Conservation (phyloP, 495 filamentous ascomycete genomes). For the Aspergillus ellipticus region DNA sequence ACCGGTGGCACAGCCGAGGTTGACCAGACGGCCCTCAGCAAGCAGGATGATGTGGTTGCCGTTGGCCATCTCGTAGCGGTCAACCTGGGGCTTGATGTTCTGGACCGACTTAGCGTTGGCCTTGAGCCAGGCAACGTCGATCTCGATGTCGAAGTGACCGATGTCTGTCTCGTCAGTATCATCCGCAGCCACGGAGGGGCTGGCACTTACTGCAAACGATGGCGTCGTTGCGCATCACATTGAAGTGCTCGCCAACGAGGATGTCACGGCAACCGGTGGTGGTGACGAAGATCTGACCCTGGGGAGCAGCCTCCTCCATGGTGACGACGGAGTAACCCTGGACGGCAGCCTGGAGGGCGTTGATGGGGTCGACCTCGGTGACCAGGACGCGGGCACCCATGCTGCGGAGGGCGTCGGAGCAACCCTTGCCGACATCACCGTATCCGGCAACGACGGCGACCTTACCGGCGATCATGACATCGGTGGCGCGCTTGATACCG, state of each 20-base stretch:
- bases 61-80: conserved; percentile 91
- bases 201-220: conserved; percentile 90
- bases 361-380: conserved; percentile 99
- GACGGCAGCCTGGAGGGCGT: conserved; percentile 97
- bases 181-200: neutral
- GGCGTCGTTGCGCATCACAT: conserved; percentile 96
- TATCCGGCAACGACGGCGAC: conserved; percentile 94
- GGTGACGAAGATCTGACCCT: conserved; percentile 98
- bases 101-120: conserved; percentile 84
- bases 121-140: conserved; percentile 99
- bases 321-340: conserved; percentile 94
- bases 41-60: conserved; percentile 97
- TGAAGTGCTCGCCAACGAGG: conserved; percentile 86
- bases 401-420: conserved; percentile 87
- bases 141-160: conserved; percentile 99
- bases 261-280: conserved; percentile 99
- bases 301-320: conserved; percentile 88
- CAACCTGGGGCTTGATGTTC: conserved; percentile 99
- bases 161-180: conserved; percentile 61
- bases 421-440: conserved; percentile 99
- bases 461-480: conserved; percentile 99
- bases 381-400: conserved; percentile 97
- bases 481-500: conserved; percentile 99
- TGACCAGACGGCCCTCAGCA: conserved; percentile 97
- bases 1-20: conserved; percentile 96